Evolutionary conservation across 2,329 filamentous ascomycete species (phyloP), one percentile per base, ranked within the genome.

Genomic region (Ceratocystis eucalypticola): DNA sequence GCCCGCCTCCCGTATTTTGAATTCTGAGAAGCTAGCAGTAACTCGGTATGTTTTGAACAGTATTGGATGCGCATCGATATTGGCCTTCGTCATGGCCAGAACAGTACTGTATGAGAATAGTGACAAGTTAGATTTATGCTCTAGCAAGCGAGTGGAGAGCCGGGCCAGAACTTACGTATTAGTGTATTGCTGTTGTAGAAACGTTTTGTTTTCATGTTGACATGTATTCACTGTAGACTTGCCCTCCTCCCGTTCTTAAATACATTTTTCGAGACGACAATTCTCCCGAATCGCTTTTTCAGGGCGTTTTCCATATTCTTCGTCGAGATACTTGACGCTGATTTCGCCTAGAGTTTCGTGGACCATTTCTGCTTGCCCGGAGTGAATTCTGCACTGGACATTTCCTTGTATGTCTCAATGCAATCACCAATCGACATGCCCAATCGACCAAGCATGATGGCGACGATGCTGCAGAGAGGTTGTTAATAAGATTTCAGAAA

Each of bases 1-100:
- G 10, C 71, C 73, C 1, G 72, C 68, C 37, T 75, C 59, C 72
- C 72, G 74, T 7, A 74, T 72, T 1, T 69, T 68, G 62, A 71
- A 74, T 46, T 57, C 61, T 7, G 69, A 12, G 45, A 71, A 69
- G 33, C 22, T 64, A 10, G 65, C 46, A 2, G 69, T 68, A n/a
- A 59, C 69, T 55, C 72, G 71, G 61, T 72, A 73, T 2, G 71
- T 73, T 48, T 57, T 71, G 53, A 74, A 71, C 1, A 74, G 69
- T 0, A 69, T 72, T 0, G 62, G 66, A 1, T 22, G 55, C 66
- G 2, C 75, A 53, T 53, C 48, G n/a, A 53, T 20, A 3, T 53
- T 25, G 48, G 7, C 48, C 17, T 20, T 20, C 5, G 48, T 12
- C 8, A 5, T 53, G 8, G 48, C 48, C 48, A 53, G 48, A 5